Percentiles rank a stretch among this genome's conserved stretches.
Evolutionary conservation across 306 rosid species (phyloP).

Genomic region (Corylus heterophylla): DNA sequence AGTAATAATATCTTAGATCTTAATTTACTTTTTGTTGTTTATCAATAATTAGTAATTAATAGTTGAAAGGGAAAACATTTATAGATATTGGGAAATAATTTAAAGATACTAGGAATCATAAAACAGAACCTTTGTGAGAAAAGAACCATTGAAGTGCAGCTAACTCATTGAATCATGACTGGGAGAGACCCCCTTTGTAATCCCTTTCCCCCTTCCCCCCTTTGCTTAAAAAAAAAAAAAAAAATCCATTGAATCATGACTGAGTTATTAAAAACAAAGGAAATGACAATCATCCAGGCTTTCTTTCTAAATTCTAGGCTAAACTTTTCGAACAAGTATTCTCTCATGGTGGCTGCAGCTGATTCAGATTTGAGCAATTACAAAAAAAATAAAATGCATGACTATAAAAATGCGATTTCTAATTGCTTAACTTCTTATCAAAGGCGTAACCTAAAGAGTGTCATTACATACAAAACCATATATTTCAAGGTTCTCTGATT

Average conservation of each 20-base stretch:
- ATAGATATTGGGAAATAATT: too few relatives aligned
- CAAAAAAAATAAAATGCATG: neutral
- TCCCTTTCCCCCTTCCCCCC: too few relatives aligned
- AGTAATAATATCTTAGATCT: neutral
- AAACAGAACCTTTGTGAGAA: too few relatives aligned
- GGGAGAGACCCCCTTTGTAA: too few relatives aligned
- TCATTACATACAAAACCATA: conserved; percentile 8
- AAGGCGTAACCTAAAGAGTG: conserved; percentile 1
- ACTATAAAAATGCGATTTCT: neutral
- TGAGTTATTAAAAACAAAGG: neutral
- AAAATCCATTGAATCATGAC: neutral
- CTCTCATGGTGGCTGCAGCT: neutral
- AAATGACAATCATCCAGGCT: neutral
- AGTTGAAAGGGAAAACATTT: too few relatives aligned
- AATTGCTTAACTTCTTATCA: conserved; percentile 2
- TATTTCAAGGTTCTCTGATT: neutral
- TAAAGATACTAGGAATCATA: too few relatives aligned
- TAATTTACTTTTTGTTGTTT: neutral
- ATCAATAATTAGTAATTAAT: neutral
- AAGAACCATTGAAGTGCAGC: neutral
- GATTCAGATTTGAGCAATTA: neutral
- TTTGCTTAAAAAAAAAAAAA: too few relatives aligned
- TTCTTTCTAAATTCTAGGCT: too few relatives aligned
- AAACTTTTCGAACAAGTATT: too few relatives aligned
- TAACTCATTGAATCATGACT: neutral